Conservation (phyloP, 257 asterid species). For the Paulownia fortunei region DNA sequence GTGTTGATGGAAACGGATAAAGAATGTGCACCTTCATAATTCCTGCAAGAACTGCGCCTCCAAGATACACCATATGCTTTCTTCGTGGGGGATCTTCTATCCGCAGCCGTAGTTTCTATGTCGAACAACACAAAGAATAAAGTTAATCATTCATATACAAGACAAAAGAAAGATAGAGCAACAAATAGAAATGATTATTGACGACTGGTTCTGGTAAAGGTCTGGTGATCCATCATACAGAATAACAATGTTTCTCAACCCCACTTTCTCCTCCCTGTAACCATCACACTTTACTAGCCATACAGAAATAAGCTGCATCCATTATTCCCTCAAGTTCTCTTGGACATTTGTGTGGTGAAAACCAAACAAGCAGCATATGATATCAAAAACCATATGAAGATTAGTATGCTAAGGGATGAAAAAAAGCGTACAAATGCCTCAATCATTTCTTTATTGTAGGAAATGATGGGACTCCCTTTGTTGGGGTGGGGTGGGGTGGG, state of each 20-base stretch:
- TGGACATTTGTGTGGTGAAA: neutral
- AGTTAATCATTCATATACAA: neutral
- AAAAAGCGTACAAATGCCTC: neutral
- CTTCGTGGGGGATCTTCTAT: constrained; percentile 99
- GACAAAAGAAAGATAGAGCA: constrained; percentile 1
- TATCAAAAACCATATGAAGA: neutral
- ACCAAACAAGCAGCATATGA: neutral
- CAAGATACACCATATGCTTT: constrained; percentile 98
- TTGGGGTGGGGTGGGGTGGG: no score
- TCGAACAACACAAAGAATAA: constrained; percentile 27
- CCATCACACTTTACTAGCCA: neutral
- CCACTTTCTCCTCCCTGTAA: neutral
- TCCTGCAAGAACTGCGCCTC: constrained; percentile 99
- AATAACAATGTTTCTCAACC: neutral
- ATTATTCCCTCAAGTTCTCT: neutral
- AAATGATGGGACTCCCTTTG: no score
- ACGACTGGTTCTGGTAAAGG: neutral
- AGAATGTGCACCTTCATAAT: constrained; percentile 83
- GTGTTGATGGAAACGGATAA: constrained; percentile 30
- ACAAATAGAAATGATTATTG: constrained; percentile 10
- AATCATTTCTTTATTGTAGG: no score
- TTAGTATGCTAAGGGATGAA: neutral
- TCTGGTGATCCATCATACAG: neutral
- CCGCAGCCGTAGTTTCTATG: constrained; percentile 84
- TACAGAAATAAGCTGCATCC: neutral